Conservation (phyloP, 179 eudicot species). For the Spergularia azorica region DNA sequence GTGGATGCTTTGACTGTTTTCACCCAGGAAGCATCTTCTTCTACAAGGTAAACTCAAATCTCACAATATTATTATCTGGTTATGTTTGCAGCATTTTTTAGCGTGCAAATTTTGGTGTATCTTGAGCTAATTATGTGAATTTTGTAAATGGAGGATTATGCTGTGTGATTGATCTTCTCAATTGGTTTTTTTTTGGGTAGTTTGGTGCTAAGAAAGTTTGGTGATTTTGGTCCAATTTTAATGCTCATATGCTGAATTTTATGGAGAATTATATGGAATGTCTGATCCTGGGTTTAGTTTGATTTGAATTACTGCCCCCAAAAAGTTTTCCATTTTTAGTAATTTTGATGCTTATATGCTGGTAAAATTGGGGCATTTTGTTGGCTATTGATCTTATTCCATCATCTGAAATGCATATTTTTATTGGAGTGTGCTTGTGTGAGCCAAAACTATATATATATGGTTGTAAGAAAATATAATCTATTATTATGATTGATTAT, state of each 20-base stretch:
- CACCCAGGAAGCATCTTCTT: background rate
- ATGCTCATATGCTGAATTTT: background rate
- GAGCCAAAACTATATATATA: too few relatives aligned
- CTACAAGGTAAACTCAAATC: background rate
- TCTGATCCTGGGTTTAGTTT: background rate
- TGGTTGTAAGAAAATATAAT: too few relatives aligned
- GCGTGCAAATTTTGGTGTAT: background rate
- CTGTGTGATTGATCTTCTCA: background rate
- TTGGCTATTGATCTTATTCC: background rate
- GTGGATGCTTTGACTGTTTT: background rate
- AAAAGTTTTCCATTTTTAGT: background rate
- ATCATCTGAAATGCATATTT: too few relatives aligned
- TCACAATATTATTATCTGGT: background rate
- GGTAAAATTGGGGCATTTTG: background rate
- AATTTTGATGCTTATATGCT: conserved; percentile 12
- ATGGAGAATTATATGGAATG: background rate
- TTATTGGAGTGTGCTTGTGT: too few relatives aligned
- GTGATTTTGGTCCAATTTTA: background rate
- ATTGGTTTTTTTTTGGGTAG: background rate
- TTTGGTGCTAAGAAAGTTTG: background rate
- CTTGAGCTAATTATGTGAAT: background rate
- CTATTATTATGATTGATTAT: background rate
- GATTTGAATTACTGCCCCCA: background rate
- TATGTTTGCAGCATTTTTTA: background rate
- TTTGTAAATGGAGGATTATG: conserved; percentile 6